These are phyloP conservation scores for Coprinellus micaceus DNA, from an alignment of 768 basidiomycete species.

Conservation along the genomic window DNA sequence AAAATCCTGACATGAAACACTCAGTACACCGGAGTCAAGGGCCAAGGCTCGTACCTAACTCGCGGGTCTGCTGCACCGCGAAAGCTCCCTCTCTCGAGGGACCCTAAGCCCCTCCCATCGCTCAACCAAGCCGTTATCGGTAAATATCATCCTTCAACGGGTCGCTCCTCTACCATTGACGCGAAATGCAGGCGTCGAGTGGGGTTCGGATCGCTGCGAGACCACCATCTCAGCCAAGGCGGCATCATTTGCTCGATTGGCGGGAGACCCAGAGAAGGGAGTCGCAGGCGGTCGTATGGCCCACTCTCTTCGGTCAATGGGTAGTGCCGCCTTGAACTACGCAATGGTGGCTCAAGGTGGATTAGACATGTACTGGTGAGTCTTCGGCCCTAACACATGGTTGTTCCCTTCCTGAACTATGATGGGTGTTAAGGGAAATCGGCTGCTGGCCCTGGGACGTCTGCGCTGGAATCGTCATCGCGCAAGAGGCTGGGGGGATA, in stretches of 20 bases:
- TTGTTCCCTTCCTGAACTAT: not conserved
- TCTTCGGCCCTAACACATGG: slow-evolving; percentile 2
- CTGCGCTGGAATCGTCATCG: slow-evolving; percentile 88
- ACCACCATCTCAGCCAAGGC: slow-evolving; percentile 55
- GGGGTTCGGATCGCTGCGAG: slow-evolving; percentile 74
- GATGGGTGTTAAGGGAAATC: slow-evolving; percentile 62
- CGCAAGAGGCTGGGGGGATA: slow-evolving; percentile 81
- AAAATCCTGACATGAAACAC: not conserved
- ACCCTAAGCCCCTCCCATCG: slow-evolving; percentile 59
- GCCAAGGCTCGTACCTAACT: slow-evolving; percentile 76
- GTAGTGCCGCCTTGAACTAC: slow-evolving; percentile 82
- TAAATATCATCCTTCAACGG: slow-evolving; percentile 19
- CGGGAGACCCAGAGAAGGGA: slow-evolving; percentile 61
- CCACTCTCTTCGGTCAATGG: slow-evolving; percentile 78
- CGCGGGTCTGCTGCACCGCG: slow-evolving; percentile 40
- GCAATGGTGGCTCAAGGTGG: slow-evolving; percentile 85
- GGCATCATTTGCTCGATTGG: slow-evolving; percentile 67
- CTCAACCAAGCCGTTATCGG: slow-evolving; percentile 73
- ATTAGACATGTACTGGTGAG: slow-evolving; percentile 83
- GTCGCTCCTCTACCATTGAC: too few species aligned
- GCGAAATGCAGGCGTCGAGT: slow-evolving; percentile 61
- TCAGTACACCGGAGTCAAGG: slow-evolving; percentile 76
- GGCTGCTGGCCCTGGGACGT: slow-evolving; percentile 87
- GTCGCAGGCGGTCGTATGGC: slow-evolving; percentile 77
- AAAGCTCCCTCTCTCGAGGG: slow-evolving; percentile 61